Base-by-base conservation (phyloP, 805 yeast species). In the Yamadazyma sp. region DNA sequence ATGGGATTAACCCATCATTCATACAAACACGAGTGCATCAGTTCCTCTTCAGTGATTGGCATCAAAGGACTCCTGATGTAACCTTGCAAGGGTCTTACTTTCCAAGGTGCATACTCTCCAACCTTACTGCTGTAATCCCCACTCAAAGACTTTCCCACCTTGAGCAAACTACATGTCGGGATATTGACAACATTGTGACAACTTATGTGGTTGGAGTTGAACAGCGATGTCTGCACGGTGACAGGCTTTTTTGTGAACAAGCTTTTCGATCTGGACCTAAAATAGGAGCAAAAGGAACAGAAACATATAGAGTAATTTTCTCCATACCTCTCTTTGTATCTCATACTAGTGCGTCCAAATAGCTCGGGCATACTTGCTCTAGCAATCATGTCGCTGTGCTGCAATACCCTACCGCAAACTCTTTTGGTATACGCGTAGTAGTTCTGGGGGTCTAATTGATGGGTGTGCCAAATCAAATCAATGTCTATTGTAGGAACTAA, bases 391-490 rank as follows among this genome's bases (percentile, higher is more conserved):
- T 55, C 59, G 28, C 54, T 52, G 32, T 57, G 61, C 33, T 54
- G 26, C 14, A 41, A 19, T 10, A 24, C 15, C 14, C 32, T 36
- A 4, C 41, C 41, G 19, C 35, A 30, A 3, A 26, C 21, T 10
- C 10, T 6, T 11, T 15, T 20, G 6, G 45, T 37, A 16, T 28
- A 41, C 1, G 19, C 24, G 9, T 30, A 18, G 24, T 41, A 41
- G 6, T 16, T 22, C 3, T 12, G 14, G 38, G 45, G 40, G 6
- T 45, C 29, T 17, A 57, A 43, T 28, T 52, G 58, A 32, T 57
- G 60, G 3, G 62, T 57, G 27, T 50, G 59, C 62, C 62, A 56
- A 3, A 55, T 28, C 31, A 57, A 42, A 26, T 56, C 60, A 18
- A 57, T 55, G 28, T 57, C 61, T 30, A 57, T 41, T 4, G 60